These are phyloP conservation scores for Carex kokanica DNA, from an alignment of 176 grass and related monocot species.

Conservation along the genomic window DNA sequence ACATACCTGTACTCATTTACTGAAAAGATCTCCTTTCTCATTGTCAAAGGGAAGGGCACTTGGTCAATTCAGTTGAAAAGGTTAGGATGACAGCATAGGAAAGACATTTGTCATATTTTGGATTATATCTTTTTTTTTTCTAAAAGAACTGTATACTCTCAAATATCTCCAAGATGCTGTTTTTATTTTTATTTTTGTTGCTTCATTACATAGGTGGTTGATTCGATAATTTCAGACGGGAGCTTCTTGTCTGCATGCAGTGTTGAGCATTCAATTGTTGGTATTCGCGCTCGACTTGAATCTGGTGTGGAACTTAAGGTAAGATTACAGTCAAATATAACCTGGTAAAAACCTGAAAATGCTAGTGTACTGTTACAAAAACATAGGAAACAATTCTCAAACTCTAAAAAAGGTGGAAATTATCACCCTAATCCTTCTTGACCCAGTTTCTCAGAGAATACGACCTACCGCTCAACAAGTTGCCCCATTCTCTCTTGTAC, in stretches of 20 bases:
- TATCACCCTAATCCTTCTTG: background rate
- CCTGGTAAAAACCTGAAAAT: background rate
- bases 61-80: background rate
- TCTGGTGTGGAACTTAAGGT: slow-evolving; percentile 65
- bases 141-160: background rate
- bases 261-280: slow-evolving; percentile 69
- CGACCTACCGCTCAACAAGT: background rate
- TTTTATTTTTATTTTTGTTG: slow-evolving; percentile 11
- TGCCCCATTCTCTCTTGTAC: background rate
- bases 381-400: background rate
- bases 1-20: too few relatives aligned
- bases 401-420: background rate
- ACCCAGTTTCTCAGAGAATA: background rate
- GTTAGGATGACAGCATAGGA: background rate
- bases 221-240: slow-evolving; percentile 83
- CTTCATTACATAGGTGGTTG: slow-evolving; percentile 44
- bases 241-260: slow-evolving; percentile 64
- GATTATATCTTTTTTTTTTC: background rate
- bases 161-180: background rate
- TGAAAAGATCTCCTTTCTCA: background rate
- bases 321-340: background rate
- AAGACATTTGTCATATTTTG: background rate
- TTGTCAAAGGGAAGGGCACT: background rate
- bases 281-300: slow-evolving; percentile 67
- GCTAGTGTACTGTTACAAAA: background rate